Evolutionary conservation across 2,329 filamentous ascomycete genomes (phyloP).

Genomic region (Talaromyces sp.): DNA sequence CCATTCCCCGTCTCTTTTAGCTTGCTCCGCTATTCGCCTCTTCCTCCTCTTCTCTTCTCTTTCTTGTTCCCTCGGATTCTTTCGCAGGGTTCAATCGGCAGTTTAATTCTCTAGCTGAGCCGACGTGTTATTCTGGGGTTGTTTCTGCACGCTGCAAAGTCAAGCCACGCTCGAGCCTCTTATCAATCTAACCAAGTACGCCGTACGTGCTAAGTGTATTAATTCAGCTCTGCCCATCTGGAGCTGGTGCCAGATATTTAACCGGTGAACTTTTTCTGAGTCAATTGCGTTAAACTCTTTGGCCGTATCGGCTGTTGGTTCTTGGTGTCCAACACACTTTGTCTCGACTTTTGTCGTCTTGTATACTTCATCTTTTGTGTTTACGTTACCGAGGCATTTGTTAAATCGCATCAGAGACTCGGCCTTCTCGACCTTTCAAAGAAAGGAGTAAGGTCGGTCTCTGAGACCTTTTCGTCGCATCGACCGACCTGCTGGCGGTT

Average conservation of each 20-base stretch:
- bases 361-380: background rate
- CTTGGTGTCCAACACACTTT: background rate
- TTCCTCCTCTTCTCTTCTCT: background rate
- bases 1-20: background rate
- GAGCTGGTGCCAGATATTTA: background rate
- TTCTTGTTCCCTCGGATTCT: background rate
- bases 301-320: background rate
- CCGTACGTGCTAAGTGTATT: background rate
- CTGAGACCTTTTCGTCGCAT: background rate
- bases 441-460: background rate
- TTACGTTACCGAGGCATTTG: no score
- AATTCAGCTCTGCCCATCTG: background rate
- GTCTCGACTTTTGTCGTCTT: background rate
- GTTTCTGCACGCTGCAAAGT: background rate
- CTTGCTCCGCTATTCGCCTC: background rate
- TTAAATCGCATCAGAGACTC: background rate
- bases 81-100: background rate
- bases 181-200: background rate
- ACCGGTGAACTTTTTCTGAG: background rate
- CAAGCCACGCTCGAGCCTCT: background rate
- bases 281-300: background rate
- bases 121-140: background rate
- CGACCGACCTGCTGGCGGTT: conserved; percentile 10
- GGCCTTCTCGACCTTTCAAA: background rate
- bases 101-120: background rate